Evolutionary conservation across 176 grass and related monocot genomes (phyloP), one percentile per base, ranked within the genome.

Genomic region (Elaeis guineensis): DNA sequence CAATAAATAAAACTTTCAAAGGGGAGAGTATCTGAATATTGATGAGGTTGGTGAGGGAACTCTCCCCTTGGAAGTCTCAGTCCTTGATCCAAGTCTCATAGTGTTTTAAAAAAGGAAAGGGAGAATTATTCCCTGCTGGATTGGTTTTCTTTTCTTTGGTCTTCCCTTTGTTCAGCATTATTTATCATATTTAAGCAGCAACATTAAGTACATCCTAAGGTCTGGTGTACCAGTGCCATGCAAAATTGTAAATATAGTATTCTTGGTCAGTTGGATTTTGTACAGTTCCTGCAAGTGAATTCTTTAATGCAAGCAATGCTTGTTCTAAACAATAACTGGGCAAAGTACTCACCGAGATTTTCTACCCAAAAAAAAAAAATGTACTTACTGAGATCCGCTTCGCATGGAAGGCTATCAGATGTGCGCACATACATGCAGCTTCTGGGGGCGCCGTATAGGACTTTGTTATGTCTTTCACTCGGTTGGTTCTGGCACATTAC

Each of bases 351-450:
- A 74, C 58, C 65, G 71, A 65, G 71, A 64, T 74, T n/a, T n/a
- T n/a, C n/a, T n/a, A n/a, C n/a, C n/a, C n/a, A n/a, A n/a, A n/a
- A n/a, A n/a, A n/a, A n/a, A n/a, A n/a, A n/a, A n/a, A n/a, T n/a
- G 26, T 30, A 23, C 51, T 50, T 8, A 74, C 58, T 74, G 71
- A 65, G 71, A 64, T 74, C 50, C 60, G 65, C 51, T 57, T 55
- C 54, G 48, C 71, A 55, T 74, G 35, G 64, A 74, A 64, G 71
- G 49, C 71, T 49, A 24, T 65, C 71, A 74, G 56, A 57, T 74
- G 9, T 44, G 35, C 35, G 35, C 35, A 62, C 71, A 9, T 4
- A 50, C 18, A 23, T 74, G 25, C 25, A 32, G 25, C 24, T 15
- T 52, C 56, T 23, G 18, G n/a, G 29, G 71, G 50, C 71, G 50